Percentiles rank a stretch among this genome's conserved stretches.
Evolutionary conservation across 805 yeast genomes (phyloP).

Genomic region (Wickerhamiella brachini): DNA sequence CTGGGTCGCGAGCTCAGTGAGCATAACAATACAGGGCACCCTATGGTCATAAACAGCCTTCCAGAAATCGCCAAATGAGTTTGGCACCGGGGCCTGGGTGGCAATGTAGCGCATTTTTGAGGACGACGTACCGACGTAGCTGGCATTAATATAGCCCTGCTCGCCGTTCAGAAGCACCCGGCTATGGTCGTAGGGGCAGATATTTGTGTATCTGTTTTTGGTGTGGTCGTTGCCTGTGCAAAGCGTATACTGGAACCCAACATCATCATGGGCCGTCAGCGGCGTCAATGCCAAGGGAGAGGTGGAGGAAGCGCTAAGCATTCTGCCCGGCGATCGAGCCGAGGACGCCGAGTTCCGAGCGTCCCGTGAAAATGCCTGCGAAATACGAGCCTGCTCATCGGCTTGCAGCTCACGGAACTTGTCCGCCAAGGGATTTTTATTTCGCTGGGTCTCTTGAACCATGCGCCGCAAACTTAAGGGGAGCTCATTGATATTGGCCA

Average conservation of each 20-base stretch:
- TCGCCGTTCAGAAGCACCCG: conserved; percentile 44
- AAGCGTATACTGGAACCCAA: conserved; percentile 31
- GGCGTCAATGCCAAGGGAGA: background rate
- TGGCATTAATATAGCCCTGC: conserved; percentile 63
- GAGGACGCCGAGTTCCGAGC: background rate
- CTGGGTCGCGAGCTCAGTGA: conserved; percentile 60
- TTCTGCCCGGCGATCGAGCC: background rate
- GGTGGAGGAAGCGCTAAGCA: background rate
- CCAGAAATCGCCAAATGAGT: conserved; percentile 79
- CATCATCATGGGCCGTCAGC: conserved; percentile 6
- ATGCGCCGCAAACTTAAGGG: conserved; percentile 43
- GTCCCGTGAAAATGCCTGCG: conserved; percentile 26
- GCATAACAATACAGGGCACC: conserved; percentile 54
- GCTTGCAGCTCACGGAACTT: conserved; percentile 55
- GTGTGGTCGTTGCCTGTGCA: conserved; percentile 74
- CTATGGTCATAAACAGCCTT: conserved; percentile 54
- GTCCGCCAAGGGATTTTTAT: conserved; percentile 31
- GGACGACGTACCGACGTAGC: conserved; percentile 36
- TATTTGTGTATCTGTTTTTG: conserved; percentile 79
- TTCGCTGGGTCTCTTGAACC: conserved; percentile 24
- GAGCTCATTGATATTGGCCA: conserved; percentile 18
- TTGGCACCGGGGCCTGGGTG: conserved; percentile 79
- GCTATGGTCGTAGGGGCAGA: conserved; percentile 75
- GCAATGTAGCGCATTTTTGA: conserved; percentile 52
- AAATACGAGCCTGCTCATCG: conserved; percentile 54